Evolutionary conservation across 2,329 filamentous ascomycete genomes (phyloP), one percentile per base, ranked within the genome.

Genomic region (Alternaria longipes): DNA sequence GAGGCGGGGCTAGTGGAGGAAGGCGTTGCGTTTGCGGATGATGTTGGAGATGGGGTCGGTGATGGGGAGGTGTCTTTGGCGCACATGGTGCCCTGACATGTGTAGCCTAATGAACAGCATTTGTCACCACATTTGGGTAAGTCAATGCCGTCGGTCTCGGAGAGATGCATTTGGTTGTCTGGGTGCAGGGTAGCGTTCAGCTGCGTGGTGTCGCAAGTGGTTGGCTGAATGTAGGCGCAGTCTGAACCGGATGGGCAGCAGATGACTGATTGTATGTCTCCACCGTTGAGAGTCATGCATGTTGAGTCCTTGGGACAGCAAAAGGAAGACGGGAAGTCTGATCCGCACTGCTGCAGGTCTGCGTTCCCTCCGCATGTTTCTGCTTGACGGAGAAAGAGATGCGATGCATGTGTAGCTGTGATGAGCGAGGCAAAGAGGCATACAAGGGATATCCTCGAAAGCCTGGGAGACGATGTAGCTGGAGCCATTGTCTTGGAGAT

Each of bases 101-200:
- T 80, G 78, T 90, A 93, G 3, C 91, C 91, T 76, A 89, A 89
- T 0, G 91, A 91, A 73, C 91, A 94, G 78, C 91, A 94, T 55
- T 68, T 77, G 18, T 69, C 74, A 14, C 85, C 89, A 68, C 91
- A 93, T 20, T 78, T 82, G 2, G 80, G 78, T 14, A 93, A 81
- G 11, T 81, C 79, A 9, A 84, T 57, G 20, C 68, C 82, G 18
- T 82, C 81, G 30, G 91, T 85, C 8, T 87, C 84, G 9, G 86
- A 87, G 0, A 91, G 90, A 78, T 92, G 91, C 69, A 93, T 81
- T 28, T 85, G 82, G 32, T 87, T 87, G 26, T 82, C 78, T 11
- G 88, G 87, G 64, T 87, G 80, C 18, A 79, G 67, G 8, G 79
- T 82, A 3, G 87, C 83, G 68, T 93, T 86, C 72, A 93, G 89